phyloP scores from a whole-genome alignment of 2,329 filamentous ascomycete genomes.

The Fusarium subtropicale region DNA sequence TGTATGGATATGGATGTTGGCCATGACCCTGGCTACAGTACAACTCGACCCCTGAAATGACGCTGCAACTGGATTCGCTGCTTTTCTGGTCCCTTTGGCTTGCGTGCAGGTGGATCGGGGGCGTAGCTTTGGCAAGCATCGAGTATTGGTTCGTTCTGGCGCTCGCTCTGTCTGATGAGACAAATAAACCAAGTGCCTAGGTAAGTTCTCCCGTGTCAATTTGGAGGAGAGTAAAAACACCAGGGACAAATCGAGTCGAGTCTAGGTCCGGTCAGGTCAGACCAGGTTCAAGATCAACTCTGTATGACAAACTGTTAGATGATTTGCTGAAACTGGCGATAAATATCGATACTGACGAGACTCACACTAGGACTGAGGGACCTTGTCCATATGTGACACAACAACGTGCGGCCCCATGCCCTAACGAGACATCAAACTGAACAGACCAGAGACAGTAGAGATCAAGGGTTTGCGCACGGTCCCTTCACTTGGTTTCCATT shows the following conservation, averaged over 20 bases:
- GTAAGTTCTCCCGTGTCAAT: conserved; percentile 20
- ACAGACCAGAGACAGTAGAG: conserved; percentile 34
- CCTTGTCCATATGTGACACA: conserved; percentile 41
- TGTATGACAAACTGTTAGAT: conserved; percentile 23
- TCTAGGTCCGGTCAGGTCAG: neutral
- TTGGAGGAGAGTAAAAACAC: neutral
- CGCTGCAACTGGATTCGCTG: conserved; percentile 37
- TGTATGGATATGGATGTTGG: conserved; percentile 36
- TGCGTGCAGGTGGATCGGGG: conserved; percentile 45
- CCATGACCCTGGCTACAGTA: conserved; percentile 33
- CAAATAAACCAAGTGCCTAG: neutral
- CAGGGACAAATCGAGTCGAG: conserved; percentile 11
- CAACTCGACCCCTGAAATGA: conserved; percentile 26
- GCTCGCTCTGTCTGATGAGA: conserved; percentile 20
- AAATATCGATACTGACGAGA: conserved; percentile 13
- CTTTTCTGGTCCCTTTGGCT: conserved; percentile 34
- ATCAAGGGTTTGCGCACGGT: conserved; percentile 40
- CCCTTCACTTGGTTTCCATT: conserved; percentile 11
- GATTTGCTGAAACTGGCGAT: conserved; percentile 12
- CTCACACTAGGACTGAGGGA: conserved; percentile 17
- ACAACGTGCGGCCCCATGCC: conserved; percentile 44
- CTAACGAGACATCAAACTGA: conserved; percentile 38
- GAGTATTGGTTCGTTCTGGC: conserved; percentile 8
- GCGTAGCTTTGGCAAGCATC: conserved; percentile 38
- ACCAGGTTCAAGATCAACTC: conserved; percentile 1